Evolutionary conservation across 768 basidiomycete genomes (phyloP).

Genomic region (Aureoboletus auriporus): DNA sequence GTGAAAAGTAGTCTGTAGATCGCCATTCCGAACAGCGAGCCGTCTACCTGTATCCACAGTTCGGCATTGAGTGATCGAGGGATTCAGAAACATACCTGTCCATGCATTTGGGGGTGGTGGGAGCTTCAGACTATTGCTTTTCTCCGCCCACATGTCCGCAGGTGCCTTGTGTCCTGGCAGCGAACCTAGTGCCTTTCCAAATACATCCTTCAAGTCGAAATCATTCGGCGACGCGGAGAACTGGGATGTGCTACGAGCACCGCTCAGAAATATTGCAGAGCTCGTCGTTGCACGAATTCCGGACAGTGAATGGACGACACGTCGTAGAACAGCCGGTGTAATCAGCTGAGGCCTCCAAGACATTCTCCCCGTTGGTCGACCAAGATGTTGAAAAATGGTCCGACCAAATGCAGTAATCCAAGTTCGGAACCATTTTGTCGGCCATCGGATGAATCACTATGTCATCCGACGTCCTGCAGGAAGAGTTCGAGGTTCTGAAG

Average conservation of each 20-base stretch:
- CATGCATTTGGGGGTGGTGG: constrained; percentile 48
- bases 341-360: constrained; percentile 15
- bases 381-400: constrained; percentile 7
- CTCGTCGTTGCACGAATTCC: neutral
- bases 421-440: constrained; percentile 21
- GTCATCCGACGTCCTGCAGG: constrained; percentile 57
- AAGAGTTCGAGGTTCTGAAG: constrained; percentile 81
- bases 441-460: constrained; percentile 35
- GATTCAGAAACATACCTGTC: constrained; percentile 35
- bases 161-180: constrained; percentile 20
- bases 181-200: constrained; percentile 14
- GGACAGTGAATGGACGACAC: neutral
- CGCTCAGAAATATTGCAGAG: neutral
- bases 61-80: constrained; percentile 4
- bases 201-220: constrained; percentile 12
- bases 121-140: constrained; percentile 18
- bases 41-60: constrained; percentile 51
- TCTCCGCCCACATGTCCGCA: constrained; percentile 36
- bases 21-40: constrained; percentile 41
- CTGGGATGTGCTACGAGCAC: constrained; percentile 9
- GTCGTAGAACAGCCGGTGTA: constrained; percentile 11
- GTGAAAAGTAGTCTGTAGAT: constrained; percentile 45
- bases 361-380: constrained; percentile 9
- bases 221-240: constrained; percentile 3
- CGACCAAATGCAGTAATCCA: constrained; percentile 11